A percentile compares a stretch with the other conserved stretches of the same genome.
These are phyloP conservation scores for Fusarium piperis DNA, from an alignment of 2,329 filamentous ascomycete species.

Conservation along the genomic window DNA sequence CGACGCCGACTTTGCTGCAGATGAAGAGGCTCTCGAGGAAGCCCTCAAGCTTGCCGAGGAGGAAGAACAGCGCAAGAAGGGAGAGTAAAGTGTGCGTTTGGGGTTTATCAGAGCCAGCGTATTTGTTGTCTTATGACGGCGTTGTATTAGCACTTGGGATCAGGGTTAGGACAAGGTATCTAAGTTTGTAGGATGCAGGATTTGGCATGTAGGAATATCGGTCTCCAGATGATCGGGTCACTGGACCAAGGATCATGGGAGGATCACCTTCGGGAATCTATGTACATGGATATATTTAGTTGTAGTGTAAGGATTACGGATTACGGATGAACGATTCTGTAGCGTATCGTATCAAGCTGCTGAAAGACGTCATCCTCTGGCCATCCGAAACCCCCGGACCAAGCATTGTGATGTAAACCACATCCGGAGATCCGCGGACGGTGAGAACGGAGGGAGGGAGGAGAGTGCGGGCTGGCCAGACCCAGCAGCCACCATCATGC, in stretches of 20 bases:
- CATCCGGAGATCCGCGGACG: slow-evolving; percentile 15
- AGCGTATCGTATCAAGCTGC: neutral
- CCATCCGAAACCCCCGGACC: neutral
- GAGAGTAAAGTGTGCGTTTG: neutral
- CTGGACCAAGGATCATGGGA: slow-evolving; percentile 15
- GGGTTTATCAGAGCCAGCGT: slow-evolving; percentile 9
- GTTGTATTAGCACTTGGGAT: slow-evolving; percentile 20
- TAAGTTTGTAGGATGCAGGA: neutral
- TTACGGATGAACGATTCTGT: slow-evolving; percentile 6
- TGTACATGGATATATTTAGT: slow-evolving; percentile 13
- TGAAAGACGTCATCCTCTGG: neutral
- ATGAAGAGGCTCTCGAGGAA: slow-evolving; percentile 51
- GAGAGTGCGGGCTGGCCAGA: slow-evolving; percentile 7
- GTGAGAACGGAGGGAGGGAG: neutral
- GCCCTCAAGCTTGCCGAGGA: slow-evolving; percentile 47
- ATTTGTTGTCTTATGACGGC: slow-evolving; percentile 24
- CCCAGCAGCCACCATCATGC: neutral
- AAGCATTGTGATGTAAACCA: slow-evolving; percentile 2
- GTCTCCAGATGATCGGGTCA: slow-evolving; percentile 6
- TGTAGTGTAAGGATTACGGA: neutral
- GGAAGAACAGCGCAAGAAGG: slow-evolving; percentile 34
- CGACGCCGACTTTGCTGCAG: slow-evolving; percentile 46
- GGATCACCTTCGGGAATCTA: slow-evolving; percentile 27
- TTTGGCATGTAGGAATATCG: slow-evolving; percentile 12
- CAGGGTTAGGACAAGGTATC: slow-evolving; percentile 4